Base-by-base conservation (phyloP, 2,329 filamentous ascomycete genomes). In the Penicillium sp. region DNA sequence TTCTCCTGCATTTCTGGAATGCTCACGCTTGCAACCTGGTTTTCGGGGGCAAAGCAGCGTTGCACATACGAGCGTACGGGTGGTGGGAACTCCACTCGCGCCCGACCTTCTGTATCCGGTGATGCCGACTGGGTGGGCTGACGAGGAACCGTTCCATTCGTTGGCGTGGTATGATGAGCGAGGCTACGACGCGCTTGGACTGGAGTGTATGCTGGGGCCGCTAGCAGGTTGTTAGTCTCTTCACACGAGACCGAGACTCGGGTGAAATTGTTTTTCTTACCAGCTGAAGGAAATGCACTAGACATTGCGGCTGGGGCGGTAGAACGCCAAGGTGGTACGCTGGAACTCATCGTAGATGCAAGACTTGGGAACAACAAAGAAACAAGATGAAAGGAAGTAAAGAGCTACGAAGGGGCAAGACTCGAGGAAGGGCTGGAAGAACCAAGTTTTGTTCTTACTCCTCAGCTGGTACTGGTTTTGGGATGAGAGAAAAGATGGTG, bases 31-130 rank as follows among this genome's bases (percentile, higher is more conserved):
- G 81, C 67, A 59, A 89, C 81, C 61, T 86, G 78, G 69, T 91
- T 89, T 55, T 86, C 83, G 27, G 85, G 83, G 48, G 89, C 85
- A 71, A 97, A 97, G 27, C 91, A 92, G 68, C 91, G 86, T 67
- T 91, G 88, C 32, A 97, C 93, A 76, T 97, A 97, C 62, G 82
- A 80, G 65, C 91, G 89, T 57, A 97, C 90, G n/a, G 87, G 84
- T 41, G 84, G 79, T 32, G 91, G 87, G 87, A 91, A 97, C 64
- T 88, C 85, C 65, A 86, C 77, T 88, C 80, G 76, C 76, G 72
- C 81, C 79, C 59, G 75, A 52, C 58, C 63, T 46, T 71, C 71
- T 47, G 77, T 72, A 60, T 75, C 71, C 25, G 72, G 63, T 56
- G 51, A 37, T 42, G 69, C 63, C 42, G 67, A 59, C 60, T 54